phyloP scores from a whole-genome alignment of 164 flowering plant species.

The Saururus chinensis region DNA sequence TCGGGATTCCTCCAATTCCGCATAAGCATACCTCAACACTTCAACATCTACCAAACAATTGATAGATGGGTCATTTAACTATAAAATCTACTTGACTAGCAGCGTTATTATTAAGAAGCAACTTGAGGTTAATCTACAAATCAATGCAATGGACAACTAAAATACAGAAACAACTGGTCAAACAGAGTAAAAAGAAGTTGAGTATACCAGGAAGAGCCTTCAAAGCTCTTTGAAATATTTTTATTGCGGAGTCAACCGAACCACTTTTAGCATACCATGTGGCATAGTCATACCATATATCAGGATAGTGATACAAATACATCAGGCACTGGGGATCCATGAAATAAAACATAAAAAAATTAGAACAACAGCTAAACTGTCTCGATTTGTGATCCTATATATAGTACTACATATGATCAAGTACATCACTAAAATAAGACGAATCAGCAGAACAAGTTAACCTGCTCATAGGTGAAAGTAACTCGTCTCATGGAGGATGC shows the following conservation, averaged over 20 bases:
- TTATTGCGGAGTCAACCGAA: constrained; percentile 71
- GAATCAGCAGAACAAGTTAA: constrained; percentile 9
- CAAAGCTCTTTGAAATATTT: constrained; percentile 82
- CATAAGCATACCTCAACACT: constrained; percentile 86
- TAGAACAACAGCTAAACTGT: not conserved
- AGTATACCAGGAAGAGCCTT: constrained; percentile 91
- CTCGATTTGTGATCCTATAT: too few species aligned
- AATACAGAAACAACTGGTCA: not conserved
- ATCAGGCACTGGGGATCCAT: constrained; percentile 64
- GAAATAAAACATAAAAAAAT: not conserved
- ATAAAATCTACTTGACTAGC: not conserved
- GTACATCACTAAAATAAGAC: not conserved
- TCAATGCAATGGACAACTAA: not conserved
- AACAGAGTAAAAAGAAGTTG: not conserved
- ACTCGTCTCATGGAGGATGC: constrained; percentile 69
- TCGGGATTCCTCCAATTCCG: constrained; percentile 92
- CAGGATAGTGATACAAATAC: constrained; percentile 95
- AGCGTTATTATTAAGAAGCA: too few species aligned
- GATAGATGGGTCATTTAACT: not conserved
- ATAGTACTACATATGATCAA: too few species aligned
- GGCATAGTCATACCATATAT: constrained; percentile 94
- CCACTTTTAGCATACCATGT: constrained; percentile 92
- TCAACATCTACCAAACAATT: constrained; percentile 46
- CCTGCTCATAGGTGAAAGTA: constrained; percentile 88
- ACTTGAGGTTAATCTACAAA: not conserved